phyloP scores from a whole-genome alignment of 2,329 filamentous ascomycete genomes.

The Botrytis elliptica region DNA sequence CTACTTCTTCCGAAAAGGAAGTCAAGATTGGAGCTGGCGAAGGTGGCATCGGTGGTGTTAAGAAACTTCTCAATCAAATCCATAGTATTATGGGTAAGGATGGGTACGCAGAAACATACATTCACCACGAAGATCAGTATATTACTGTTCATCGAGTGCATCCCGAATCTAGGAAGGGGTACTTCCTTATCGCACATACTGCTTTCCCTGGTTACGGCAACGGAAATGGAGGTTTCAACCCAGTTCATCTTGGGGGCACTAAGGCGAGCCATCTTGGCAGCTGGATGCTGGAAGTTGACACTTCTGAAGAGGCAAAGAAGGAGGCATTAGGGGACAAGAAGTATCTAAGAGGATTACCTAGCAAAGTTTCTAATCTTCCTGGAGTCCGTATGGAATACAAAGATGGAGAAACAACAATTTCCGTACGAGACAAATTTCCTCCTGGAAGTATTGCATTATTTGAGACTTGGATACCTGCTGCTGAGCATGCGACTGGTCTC shows the following conservation, averaged over 20 bases:
- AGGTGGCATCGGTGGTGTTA: slow-evolving; percentile 83
- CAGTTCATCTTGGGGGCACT: slow-evolving; percentile 79
- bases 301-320: slow-evolving; percentile 66
- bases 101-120: slow-evolving; percentile 90
- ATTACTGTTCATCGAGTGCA: slow-evolving; percentile 96
- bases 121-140: slow-evolving; percentile 95
- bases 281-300: slow-evolving; percentile 89
- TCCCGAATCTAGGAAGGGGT: slow-evolving; percentile 85
- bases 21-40: slow-evolving; percentile 68
- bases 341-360: slow-evolving; percentile 78
- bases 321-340: slow-evolving; percentile 66
- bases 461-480: slow-evolving; percentile 90
- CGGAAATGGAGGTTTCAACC: slow-evolving; percentile 75
- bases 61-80: slow-evolving; percentile 91
- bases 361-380: slow-evolving; percentile 70
- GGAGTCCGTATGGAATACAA: slow-evolving; percentile 72
- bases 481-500: slow-evolving; percentile 78
- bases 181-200: slow-evolving; percentile 94
- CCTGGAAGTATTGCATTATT: slow-evolving; percentile 94
- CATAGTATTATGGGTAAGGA: slow-evolving; percentile 95
- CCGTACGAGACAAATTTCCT: slow-evolving; percentile 78
- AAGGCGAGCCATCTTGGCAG: slow-evolving; percentile 82
- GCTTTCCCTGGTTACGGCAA: slow-evolving; percentile 90
- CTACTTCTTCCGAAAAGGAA: slow-evolving; percentile 64
- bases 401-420: slow-evolving; percentile 73